phyloP scores from a whole-genome alignment of 1,139 yeast genomes.

The Meyerozyma smithsonii region DNA sequence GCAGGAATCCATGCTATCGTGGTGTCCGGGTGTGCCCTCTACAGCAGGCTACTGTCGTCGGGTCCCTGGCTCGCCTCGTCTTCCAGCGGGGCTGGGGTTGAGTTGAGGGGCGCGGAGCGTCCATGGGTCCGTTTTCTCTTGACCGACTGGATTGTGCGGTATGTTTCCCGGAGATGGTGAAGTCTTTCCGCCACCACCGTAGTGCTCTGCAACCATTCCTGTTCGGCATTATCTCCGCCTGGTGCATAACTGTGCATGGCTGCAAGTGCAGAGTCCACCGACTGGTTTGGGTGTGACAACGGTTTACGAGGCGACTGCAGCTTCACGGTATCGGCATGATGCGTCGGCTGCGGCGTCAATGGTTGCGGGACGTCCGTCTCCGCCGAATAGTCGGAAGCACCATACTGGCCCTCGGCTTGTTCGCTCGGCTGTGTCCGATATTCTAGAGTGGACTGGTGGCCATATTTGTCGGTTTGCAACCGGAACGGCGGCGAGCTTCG shows the following conservation, averaged over 20 bases:
- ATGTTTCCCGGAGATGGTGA: conserved; percentile 27
- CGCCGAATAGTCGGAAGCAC: too few species aligned
- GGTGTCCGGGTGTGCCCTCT: conserved; percentile 1
- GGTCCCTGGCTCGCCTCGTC: conserved; percentile 17
- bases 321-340: neutral
- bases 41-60: conserved; percentile 11
- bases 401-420: too few species aligned
- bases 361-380: too few species aligned
- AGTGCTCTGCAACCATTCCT: conserved; percentile 24
- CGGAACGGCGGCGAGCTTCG: neutral
- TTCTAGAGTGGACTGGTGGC: too few species aligned
- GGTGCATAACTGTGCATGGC: neutral
- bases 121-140: conserved; percentile 16
- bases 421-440: too few species aligned
- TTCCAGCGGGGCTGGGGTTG: conserved; percentile 10
- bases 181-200: conserved; percentile 25
- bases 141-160: conserved; percentile 21
- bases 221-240: conserved; percentile 5
- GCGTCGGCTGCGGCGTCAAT: neutral
- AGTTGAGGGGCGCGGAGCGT: neutral
- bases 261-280: neutral
- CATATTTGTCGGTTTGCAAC: neutral
- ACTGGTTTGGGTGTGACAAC: neutral
- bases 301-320: too few species aligned
- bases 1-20: neutral